Evolutionary conservation across 345 rosid genomes (phyloP), one percentile per base, ranked within the genome.

Genomic region (Gossypium mustelinum): DNA sequence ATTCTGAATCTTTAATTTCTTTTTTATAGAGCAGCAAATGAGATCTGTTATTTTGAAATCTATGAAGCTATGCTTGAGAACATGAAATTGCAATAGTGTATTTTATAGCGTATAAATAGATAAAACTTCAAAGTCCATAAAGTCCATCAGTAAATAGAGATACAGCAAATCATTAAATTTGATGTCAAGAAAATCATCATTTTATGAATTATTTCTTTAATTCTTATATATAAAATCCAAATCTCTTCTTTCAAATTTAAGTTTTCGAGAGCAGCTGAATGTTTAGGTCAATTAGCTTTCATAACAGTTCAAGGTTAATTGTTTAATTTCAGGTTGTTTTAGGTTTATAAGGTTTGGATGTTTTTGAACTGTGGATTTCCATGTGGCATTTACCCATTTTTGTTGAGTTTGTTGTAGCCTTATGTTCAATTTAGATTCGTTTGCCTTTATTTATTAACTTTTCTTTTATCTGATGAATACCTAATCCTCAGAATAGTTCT

Each of bases 211-310:
- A 4, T 48, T 13, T 67, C 43, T 24, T 18, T 12, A n/a, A 51
- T 20, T 68, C 59, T 69, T n/a, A 50, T 8, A 25, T 48, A 51
- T 69, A 56, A 69, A 69, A 69, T 16, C 4, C 73, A 27, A 69
- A 27, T 51, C 45, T 14, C 24, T 50, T 29, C 45, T 27, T 51
- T 29, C 45, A 50, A 68, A 24, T 68, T 24, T 2, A 47, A 48
- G 43, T 68, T 22, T 68, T 8, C 1, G 0, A 48, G 74, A 59
- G 65, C 34, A 64, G 66, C n/a, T 16, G 1, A 67, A 45, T 47
- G 18, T 47, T 44, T 68, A 67, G 71, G n/a, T 68, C n/a, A 47
- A 68, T 13, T 68, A 24, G 41, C 71, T 68, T 45, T 20, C 70
- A 1, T 45, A 66, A 11, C n/a, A 44, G 10, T 66, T 66, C 11